These are phyloP conservation scores for Globisporangium lucens DNA, from an alignment of 352 stramenopile genomes.

Conservation along the genomic window DNA sequence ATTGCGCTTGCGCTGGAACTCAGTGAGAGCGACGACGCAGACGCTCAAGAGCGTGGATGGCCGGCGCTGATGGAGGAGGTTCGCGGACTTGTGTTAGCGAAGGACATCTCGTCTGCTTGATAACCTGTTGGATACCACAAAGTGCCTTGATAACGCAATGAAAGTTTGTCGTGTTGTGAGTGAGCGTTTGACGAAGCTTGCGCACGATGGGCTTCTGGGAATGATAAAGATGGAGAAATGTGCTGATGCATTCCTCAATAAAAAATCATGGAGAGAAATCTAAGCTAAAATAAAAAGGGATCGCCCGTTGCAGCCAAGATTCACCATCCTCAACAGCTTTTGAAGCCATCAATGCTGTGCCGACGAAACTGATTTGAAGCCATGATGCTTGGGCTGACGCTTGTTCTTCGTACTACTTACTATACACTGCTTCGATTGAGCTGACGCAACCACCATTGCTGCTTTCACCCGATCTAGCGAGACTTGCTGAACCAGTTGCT, in stretches of 20 bases:
- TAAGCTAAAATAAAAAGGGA: conserved; percentile 2
- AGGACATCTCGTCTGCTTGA: conserved; percentile 32
- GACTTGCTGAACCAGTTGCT: conserved; percentile 48
- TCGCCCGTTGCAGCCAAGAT: background rate
- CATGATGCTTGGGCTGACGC: background rate
- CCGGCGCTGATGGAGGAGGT: conserved; percentile 22
- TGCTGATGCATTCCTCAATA: conserved; percentile 7
- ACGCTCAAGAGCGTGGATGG: conserved; percentile 14
- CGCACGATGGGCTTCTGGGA: background rate
- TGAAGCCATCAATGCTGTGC: conserved; percentile 2
- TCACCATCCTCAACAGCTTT: background rate
- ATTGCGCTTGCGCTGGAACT: conserved; percentile 15
- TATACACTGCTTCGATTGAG: conserved; percentile 6
- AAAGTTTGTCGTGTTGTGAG: background rate
- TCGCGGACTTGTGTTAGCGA: conserved; percentile 34
- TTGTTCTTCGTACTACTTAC: background rate
- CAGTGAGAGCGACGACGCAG: background rate
- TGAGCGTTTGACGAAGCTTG: background rate
- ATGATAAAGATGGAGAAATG: conserved; percentile 1
- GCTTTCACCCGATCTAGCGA: background rate
- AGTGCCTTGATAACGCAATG: background rate
- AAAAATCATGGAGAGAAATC: conserved; percentile 12
- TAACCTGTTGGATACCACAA: background rate
- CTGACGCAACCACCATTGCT: background rate
- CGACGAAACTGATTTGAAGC: background rate